Evolutionary conservation across 2,329 filamentous ascomycete species (phyloP).

Genomic region (Fusarium sp.): DNA sequence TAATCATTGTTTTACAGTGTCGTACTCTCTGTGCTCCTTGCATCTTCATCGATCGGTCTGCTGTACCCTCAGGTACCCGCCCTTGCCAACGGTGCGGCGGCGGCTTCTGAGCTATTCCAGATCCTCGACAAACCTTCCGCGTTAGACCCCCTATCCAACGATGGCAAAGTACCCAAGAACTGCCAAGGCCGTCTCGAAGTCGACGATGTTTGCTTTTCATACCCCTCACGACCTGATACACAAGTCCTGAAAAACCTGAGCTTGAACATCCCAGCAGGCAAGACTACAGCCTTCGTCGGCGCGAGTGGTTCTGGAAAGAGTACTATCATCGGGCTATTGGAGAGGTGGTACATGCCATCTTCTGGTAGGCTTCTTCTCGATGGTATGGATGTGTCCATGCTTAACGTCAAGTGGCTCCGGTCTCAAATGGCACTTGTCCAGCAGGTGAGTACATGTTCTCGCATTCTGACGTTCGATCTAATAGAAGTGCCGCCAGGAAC

Average conservation of each 20-base stretch:
- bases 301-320: constrained; percentile 76
- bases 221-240: constrained; percentile 69
- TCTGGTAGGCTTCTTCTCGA: constrained; percentile 54
- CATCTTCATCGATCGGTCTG: constrained; percentile 16
- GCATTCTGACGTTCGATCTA: background rate
- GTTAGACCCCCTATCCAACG: constrained; percentile 18
- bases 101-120: constrained; percentile 29
- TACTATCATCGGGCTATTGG: constrained; percentile 73
- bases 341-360: constrained; percentile 68
- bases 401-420: constrained; percentile 60
- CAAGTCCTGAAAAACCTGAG: constrained; percentile 67
- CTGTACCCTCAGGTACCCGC: constrained; percentile 31
- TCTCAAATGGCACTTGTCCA: constrained; percentile 58
- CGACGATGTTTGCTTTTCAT: constrained; percentile 71
- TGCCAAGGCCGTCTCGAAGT: constrained; percentile 59
- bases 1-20: background rate
- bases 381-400: constrained; percentile 50
- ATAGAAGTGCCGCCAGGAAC: constrained; percentile 26
- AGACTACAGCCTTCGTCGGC: constrained; percentile 77
- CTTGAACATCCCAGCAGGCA: constrained; percentile 65
- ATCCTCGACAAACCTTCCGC: constrained; percentile 27
- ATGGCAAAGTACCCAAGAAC: background rate
- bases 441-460: constrained; percentile 9
- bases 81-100: constrained; percentile 26
- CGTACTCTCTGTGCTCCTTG: constrained; percentile 30